Base-by-base conservation (phyloP, 1,284 basidiomycete species). In the Hortiboletus rubellus region DNA sequence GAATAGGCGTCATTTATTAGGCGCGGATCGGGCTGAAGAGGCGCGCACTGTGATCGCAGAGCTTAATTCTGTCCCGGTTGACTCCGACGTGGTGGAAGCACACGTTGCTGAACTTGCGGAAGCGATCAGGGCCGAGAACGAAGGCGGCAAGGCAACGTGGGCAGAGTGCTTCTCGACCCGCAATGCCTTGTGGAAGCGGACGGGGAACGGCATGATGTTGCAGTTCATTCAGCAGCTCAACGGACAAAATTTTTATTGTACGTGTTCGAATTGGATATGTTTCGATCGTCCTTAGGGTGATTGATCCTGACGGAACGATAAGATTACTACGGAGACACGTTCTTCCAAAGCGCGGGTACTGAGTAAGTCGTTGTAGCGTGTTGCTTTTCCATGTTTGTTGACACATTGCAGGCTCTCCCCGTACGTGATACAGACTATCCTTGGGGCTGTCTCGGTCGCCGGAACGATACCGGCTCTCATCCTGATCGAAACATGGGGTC, bases 321-420 rank as follows among this genome's bases (percentile, higher is more conserved):
- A 87, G 85, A 89, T 69, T 89, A 89, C 69, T 91, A 90, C 63
- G 90, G 89, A 10, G 89, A 91, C 55, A 89, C 88, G 0, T 92
- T 94, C 79, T 92, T 92, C 80, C 76, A 88, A 67, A 84, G 82
- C 54, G 87, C 91, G 7, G 85, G 86, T 40, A 87, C 89, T 7
- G 65, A 76, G 81, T 84, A 65, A 52, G 79, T 66, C n/a, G 8
- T 17, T 8, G 15, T 42, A 9, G 24, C 15, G 30, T n/a, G n/a
- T 33, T 5, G 5, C 17, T 15, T 34, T 7, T 31, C 5, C 6
- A 17, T 15, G 1, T 45, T 6, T 34, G 15, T 36, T 52, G 22
- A 53, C 40, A 37, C 9, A 40, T 11, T 30, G 7, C 17, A 85
- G 82, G 31, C 74, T 92, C 50, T 80, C 79, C n/a, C 84, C 90